Evolutionary conservation across 106 monocot species (phyloP).

Genomic region (Phalaenopsis equestris): DNA sequence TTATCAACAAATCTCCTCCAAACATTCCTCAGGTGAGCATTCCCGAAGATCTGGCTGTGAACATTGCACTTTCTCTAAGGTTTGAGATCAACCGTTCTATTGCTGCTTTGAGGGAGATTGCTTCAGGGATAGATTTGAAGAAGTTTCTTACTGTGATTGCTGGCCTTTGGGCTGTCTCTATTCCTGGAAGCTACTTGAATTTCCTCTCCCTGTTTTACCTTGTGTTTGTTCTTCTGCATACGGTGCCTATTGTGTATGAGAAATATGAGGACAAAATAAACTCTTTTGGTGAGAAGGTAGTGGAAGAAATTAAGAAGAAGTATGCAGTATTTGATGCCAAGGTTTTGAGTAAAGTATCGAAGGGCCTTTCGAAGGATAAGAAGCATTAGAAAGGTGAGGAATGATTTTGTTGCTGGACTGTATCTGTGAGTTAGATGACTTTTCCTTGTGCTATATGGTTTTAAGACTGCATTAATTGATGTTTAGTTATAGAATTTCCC

Average conservation of each 20-base stretch:
- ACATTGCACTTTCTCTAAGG: conserved; percentile 36
- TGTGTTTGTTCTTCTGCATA: conserved; percentile 35
- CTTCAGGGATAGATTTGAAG: conserved; percentile 39
- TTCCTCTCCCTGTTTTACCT: conserved; percentile 48
- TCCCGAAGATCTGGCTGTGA: conserved; percentile 42
- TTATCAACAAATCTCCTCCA: conserved; percentile 48
- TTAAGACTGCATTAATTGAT: too few relatives aligned
- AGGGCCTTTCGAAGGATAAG: conserved; percentile 38
- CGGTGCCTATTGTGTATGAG: conserved; percentile 46
- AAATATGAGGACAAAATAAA: conserved; percentile 46
- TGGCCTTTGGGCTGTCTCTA: conserved; percentile 42
- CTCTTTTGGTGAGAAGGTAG: conserved; percentile 36
- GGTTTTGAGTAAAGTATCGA: conserved; percentile 41
- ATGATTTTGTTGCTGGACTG: not conserved
- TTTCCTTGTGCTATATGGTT: too few relatives aligned
- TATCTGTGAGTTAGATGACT: not conserved
- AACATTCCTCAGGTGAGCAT: conserved; percentile 48
- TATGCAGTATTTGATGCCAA: conserved; percentile 36
- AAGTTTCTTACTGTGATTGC: conserved; percentile 52
- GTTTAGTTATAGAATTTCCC: too few relatives aligned
- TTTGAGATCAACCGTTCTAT: conserved; percentile 48
- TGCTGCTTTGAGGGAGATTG: conserved; percentile 38
- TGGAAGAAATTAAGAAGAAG: conserved; percentile 35
- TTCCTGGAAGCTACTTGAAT: conserved; percentile 33
- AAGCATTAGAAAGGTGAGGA: conserved; percentile 15